Conservation (phyloP, 2,329 filamentous ascomycete species). For the Trichoderma sp. region DNA sequence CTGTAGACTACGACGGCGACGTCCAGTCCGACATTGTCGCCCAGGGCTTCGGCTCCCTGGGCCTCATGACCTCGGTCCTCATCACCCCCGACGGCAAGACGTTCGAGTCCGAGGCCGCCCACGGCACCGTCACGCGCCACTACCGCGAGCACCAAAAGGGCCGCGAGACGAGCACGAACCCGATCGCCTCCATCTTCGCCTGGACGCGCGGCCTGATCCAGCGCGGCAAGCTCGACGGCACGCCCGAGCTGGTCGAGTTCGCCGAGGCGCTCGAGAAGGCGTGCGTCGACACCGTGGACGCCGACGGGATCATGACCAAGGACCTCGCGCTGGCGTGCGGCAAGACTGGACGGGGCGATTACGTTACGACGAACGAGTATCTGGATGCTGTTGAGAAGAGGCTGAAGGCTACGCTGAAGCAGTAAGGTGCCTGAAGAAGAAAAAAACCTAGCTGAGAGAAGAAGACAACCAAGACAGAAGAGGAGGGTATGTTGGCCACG, state of each 20-base stretch:
- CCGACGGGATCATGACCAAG: slow-evolving; percentile 98
- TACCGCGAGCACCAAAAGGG: slow-evolving; percentile 99
- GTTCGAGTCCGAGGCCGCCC: slow-evolving; percentile 95
- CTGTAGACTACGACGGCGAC: slow-evolving; percentile 92
- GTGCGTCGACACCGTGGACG: slow-evolving; percentile 90
- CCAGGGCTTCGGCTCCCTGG: slow-evolving; percentile 96
- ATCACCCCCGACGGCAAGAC: slow-evolving; percentile 96
- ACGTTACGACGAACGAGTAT: slow-evolving; percentile 92
- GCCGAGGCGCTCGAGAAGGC: slow-evolving; percentile 90
- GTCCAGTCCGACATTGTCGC: slow-evolving; percentile 98
- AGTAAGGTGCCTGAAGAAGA: slow-evolving; percentile 49
- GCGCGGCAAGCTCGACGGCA: slow-evolving; percentile 88
- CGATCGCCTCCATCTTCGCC: slow-evolving; percentile 97
- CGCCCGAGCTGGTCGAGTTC: slow-evolving; percentile 88
- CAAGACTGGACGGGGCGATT: slow-evolving; percentile 79
- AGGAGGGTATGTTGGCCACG: no score
- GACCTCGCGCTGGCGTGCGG: slow-evolving; percentile 94
- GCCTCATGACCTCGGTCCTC: slow-evolving; percentile 97
- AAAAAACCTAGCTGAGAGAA: no score
- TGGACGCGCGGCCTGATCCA: slow-evolving; percentile 95
- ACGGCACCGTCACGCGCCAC: slow-evolving; percentile 97
- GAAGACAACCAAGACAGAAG: not conserved
- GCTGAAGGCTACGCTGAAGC: slow-evolving; percentile 78
- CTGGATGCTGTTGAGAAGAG: slow-evolving; percentile 88
- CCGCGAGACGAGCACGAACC: slow-evolving; percentile 95